Conservation (phyloP, 352 stramenopile genomes). For the Phytophthora lateralis region DNA sequence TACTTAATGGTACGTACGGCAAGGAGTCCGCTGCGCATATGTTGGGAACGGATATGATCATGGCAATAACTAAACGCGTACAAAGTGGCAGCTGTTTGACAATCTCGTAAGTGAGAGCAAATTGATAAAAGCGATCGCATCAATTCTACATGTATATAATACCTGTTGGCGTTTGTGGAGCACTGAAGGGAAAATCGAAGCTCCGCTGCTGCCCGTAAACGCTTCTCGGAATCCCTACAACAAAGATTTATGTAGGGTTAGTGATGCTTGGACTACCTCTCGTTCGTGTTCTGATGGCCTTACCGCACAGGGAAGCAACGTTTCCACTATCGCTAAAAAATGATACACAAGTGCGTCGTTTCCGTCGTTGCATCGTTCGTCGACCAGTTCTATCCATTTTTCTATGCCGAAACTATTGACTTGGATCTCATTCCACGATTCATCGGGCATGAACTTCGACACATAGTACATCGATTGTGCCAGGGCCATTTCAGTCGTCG, state of each 20-base stretch:
- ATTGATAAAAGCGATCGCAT: background rate
- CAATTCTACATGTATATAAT: background rate
- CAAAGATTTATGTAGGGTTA: background rate
- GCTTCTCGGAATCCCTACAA: conserved; percentile 13
- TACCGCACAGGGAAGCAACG: conserved; percentile 24
- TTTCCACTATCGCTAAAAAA: conserved; percentile 21
- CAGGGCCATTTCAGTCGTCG: conserved; percentile 16
- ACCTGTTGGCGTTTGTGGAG: conserved; percentile 22
- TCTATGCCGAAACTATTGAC: conserved; percentile 3
- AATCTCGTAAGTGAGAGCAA: conserved; percentile 1
- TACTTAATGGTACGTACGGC: conserved; percentile 14
- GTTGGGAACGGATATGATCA: conserved; percentile 3
- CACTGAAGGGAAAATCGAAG: conserved; percentile 10
- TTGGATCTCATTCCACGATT: conserved; percentile 27
- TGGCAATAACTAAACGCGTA: conserved; percentile 8
- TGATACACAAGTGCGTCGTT: conserved; percentile 23
- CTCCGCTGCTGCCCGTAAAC: conserved; percentile 10
- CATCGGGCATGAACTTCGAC: conserved; percentile 22
- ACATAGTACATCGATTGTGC: conserved; percentile 27
- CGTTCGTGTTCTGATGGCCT: background rate
- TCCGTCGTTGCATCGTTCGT: conserved; percentile 10
- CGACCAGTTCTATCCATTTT: conserved; percentile 21
- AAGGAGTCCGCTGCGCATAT: conserved; percentile 3
- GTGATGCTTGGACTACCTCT: background rate
- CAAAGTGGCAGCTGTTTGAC: conserved; percentile 17